Percentiles rank a stretch among this genome's conserved stretches.
Conservation (phyloP, 805 yeast species). For the Lachancea quebecensis region DNA sequence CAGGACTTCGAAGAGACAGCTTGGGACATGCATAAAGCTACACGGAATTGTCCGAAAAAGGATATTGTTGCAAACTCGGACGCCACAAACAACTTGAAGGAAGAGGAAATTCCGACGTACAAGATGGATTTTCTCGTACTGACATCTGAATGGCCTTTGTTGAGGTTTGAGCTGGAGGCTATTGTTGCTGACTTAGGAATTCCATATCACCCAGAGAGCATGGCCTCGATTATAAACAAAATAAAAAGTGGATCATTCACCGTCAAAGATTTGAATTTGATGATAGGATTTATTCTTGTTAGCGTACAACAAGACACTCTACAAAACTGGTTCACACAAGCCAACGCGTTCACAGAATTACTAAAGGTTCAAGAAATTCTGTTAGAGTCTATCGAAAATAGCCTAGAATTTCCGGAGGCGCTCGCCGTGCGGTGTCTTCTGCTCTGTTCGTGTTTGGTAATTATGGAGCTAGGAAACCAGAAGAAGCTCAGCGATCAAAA, state of each 20-base stretch:
- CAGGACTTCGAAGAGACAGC: neutral
- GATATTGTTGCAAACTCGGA: neutral
- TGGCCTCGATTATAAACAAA: slow-evolving; percentile 18
- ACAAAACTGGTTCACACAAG: slow-evolving; percentile 20
- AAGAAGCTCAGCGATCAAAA: neutral
- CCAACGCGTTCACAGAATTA: slow-evolving; percentile 20
- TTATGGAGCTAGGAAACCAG: slow-evolving; percentile 1
- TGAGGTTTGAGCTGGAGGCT: slow-evolving; percentile 4
- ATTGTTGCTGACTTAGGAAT: neutral
- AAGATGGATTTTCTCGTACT: no score
- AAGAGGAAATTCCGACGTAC: neutral
- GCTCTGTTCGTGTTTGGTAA: slow-evolving; percentile 18
- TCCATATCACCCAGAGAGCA: slow-evolving; percentile 11
- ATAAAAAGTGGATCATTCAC: slow-evolving; percentile 26
- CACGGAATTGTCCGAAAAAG: neutral
- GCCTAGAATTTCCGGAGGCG: slow-evolving; percentile 21
- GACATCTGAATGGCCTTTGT: neutral
- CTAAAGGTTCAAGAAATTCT: slow-evolving; percentile 15
- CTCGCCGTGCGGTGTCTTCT: slow-evolving; percentile 24
- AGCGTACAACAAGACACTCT: slow-evolving; percentile 5
- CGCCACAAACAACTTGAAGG: neutral
- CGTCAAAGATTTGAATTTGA: slow-evolving; percentile 21
- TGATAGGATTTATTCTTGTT: slow-evolving; percentile 17
- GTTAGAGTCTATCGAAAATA: slow-evolving; percentile 22
- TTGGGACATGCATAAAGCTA: neutral